Evolutionary conservation across 768 basidiomycete species (phyloP), one percentile per base, ranked within the genome.

Genomic region (Xerocomus spinulosus): DNA sequence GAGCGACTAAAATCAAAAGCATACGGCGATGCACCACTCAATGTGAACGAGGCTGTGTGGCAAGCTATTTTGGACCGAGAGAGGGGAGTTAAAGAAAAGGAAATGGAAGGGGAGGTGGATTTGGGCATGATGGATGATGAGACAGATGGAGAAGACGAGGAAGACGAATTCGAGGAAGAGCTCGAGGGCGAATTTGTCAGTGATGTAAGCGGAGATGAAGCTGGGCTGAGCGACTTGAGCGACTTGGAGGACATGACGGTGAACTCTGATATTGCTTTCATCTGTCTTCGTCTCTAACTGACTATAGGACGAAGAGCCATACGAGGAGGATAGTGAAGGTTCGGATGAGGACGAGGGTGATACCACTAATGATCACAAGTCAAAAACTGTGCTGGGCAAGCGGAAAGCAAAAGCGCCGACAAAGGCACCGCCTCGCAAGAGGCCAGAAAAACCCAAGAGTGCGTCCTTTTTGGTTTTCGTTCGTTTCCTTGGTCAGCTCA

Each of bases 21-120:
- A 15, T 98, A 99, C 62, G 95, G 96, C 35, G 95, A 98, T 61
- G 87, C 89, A 28, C 96, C 96, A 12, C 78, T 99, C 36, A 98
- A 99, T 67, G 94, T 99, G 49, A 98, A 99, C 68, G 96, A 99
- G 70, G 83, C 75, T 34, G 93, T 98, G 9, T 98, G 96, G 96
- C 82, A 84, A 54, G 83, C 89, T 3, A 85, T 99, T 44, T 72
- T 98, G 34, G 91, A 96, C 61, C 76, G 82, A 39, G 92, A 96
- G 58, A 78, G 80, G 56, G 71, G 70, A 28, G 73, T 50, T 8
- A 68, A 69, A 21, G 72, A 71, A 44, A 69, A 68, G 49, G 73
- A 76, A 49, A 40, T 75, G 37, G 77, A 78, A 54, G 68, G 12
- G 26, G 53, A 78, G 29, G 42, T 76, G 30, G n/a, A n/a, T n/a